phyloP scores from a whole-genome alignment of 1,139 yeast species.

The Yamadazyma atmosphaerica region DNA sequence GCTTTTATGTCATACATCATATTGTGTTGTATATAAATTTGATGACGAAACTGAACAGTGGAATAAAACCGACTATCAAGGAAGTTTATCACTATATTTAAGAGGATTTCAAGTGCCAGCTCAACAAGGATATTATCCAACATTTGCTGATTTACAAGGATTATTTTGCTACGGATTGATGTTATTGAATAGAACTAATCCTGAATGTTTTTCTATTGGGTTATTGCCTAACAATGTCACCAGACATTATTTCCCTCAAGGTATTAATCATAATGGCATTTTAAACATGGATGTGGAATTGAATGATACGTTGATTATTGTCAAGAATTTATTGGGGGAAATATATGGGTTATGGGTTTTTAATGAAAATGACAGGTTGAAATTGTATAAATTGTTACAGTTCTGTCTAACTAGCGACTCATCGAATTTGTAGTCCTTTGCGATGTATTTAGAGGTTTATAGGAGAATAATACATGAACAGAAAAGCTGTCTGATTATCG shows the following conservation, averaged over 20 bases:
- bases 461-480: no score
- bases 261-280: conserved; percentile 45
- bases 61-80: conserved; percentile 78
- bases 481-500: no score
- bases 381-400: conserved; percentile 58
- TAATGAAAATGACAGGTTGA: conserved; percentile 69
- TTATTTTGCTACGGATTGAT: conserved; percentile 77
- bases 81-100: conserved; percentile 77
- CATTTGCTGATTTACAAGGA: conserved; percentile 44
- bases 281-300: conserved; percentile 68
- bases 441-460: no score
- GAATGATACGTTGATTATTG: conserved; percentile 77
- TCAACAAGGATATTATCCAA: conserved; percentile 21
- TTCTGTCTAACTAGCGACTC: conserved; percentile 50
- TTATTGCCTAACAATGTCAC: conserved; percentile 61
- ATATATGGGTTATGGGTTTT: conserved; percentile 91
- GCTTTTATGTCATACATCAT: conserved; percentile 72
- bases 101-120: conserved; percentile 47
- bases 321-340: conserved; percentile 72
- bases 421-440: conserved; percentile 6
- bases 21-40: conserved; percentile 76
- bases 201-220: conserved; percentile 81
- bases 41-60: conserved; percentile 68
- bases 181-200: conserved; percentile 69
- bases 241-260: conserved; percentile 40